These are phyloP conservation scores for Leptosphaerulina australis DNA, from an alignment of 2,329 filamentous ascomycete genomes.

Conservation along the genomic window DNA sequence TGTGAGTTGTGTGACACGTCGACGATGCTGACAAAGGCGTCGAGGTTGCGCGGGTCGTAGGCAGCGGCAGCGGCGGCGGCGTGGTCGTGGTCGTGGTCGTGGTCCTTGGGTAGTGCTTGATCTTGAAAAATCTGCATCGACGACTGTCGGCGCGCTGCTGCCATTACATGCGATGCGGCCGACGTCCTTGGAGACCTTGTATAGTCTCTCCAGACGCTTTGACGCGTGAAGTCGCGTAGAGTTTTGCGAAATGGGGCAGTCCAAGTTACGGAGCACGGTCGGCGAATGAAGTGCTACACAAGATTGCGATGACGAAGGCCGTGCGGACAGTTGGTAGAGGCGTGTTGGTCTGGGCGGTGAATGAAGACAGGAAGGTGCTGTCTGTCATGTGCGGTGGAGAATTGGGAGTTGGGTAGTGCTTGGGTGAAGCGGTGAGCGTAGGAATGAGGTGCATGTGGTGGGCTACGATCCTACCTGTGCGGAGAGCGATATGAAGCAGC, in stretches of 20 bases:
- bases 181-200: constrained; percentile 37
- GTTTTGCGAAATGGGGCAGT: constrained; percentile 31
- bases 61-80: too few relatives aligned
- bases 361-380: constrained; percentile 28
- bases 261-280: constrained; percentile 33
- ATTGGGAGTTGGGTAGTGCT: constrained; percentile 19
- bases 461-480: constrained; percentile 39
- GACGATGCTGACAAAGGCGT: constrained; percentile 51
- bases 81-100: too few relatives aligned
- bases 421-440: constrained; percentile 23
- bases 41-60: constrained; percentile 61
- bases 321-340: constrained; percentile 21
- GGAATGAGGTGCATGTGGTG: constrained; percentile 33
- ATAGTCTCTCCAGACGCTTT: constrained; percentile 41
- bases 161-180: constrained; percentile 50
- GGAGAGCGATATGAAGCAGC: constrained; percentile 38
- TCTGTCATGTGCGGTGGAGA: constrained; percentile 22
- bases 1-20: constrained; percentile 63
- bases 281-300: constrained; percentile 28
- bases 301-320: constrained; percentile 46
- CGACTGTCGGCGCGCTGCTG: constrained; percentile 62
- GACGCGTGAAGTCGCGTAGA: constrained; percentile 51
- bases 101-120: constrained; percentile 51
- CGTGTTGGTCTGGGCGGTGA: constrained; percentile 25
- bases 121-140: constrained; percentile 66